phyloP scores from a whole-genome alignment of 495 filamentous ascomycete genomes.

The Penicillium tannophilum region DNA sequence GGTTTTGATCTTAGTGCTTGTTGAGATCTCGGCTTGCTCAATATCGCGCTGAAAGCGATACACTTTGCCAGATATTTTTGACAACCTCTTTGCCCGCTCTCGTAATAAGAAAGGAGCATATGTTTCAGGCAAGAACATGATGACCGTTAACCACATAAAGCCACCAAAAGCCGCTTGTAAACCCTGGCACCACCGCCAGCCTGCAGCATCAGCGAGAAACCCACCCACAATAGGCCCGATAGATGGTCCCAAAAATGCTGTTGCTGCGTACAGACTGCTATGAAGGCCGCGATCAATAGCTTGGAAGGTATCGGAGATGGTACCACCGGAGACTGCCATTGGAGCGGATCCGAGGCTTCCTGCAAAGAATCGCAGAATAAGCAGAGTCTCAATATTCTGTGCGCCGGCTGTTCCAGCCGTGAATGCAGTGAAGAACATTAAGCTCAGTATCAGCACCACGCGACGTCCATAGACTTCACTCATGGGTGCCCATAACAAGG shows the following conservation, averaged over 20 bases:
- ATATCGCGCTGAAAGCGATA: background rate
- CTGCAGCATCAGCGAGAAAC: slow-evolving; percentile 43
- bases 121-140: background rate
- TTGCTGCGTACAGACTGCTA: slow-evolving; percentile 48
- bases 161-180: slow-evolving; percentile 16
- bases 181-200: slow-evolving; percentile 53
- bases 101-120: background rate
- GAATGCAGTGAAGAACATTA: too few relatives aligned
- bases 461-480: too few relatives aligned
- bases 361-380: too few relatives aligned
- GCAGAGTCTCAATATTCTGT: too few relatives aligned
- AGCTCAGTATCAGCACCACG: too few relatives aligned
- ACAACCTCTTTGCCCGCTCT: background rate
- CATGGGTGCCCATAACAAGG: too few relatives aligned
- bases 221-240: slow-evolving; percentile 42
- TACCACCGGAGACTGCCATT: slow-evolving; percentile 31
- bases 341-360: too few relatives aligned
- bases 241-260: slow-evolving; percentile 37
- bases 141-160: background rate
- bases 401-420: too few relatives aligned
- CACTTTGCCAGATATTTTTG: background rate
- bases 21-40: background rate
- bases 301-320: slow-evolving; percentile 56
- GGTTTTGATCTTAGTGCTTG: background rate
- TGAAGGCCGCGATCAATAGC: slow-evolving; percentile 52